A percentile compares a stretch with the other conserved stretches of the same genome.
These are phyloP conservation scores for Magnolia sinica DNA, from an alignment of 164 flowering plant genomes.

Conservation along the genomic window DNA sequence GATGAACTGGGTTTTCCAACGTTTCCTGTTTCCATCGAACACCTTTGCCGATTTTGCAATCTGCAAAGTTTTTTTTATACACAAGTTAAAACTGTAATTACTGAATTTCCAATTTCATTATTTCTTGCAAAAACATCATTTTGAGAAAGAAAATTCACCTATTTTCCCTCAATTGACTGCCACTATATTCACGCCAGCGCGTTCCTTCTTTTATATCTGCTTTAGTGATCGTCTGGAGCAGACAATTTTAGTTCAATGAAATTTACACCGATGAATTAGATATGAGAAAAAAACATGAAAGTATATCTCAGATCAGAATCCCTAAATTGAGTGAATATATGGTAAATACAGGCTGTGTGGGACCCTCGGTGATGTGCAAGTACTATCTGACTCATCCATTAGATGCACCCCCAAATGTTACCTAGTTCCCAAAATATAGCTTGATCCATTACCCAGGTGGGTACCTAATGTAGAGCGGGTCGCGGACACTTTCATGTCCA, in stretches of 20 bases:
- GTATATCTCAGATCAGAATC: neutral
- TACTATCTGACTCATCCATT: too few species aligned
- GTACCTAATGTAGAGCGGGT: too few species aligned
- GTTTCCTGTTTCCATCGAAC: neutral
- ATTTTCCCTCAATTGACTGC: neutral
- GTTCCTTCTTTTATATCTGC: conserved; percentile 16
- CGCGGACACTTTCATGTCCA: too few species aligned
- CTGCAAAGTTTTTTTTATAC: too few species aligned
- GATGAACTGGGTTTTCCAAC: neutral
- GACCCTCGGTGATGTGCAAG: neutral
- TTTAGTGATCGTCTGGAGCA: conserved; percentile 25
- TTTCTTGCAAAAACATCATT: neutral
- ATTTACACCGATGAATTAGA: neutral
- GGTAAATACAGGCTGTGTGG: neutral
- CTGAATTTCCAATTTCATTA: too few species aligned
- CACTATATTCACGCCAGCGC: conserved; percentile 34
- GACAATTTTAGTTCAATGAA: neutral
- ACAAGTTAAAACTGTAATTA: too few species aligned
- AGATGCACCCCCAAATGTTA: too few species aligned
- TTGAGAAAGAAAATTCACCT: neutral
- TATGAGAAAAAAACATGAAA: neutral
- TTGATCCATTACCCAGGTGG: too few species aligned
- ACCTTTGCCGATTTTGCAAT: neutral
- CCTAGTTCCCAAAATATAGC: too few species aligned
- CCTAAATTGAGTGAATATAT: too few species aligned